Conservation (phyloP, 768 basidiomycete genomes). For the Leccinellum albellum region DNA sequence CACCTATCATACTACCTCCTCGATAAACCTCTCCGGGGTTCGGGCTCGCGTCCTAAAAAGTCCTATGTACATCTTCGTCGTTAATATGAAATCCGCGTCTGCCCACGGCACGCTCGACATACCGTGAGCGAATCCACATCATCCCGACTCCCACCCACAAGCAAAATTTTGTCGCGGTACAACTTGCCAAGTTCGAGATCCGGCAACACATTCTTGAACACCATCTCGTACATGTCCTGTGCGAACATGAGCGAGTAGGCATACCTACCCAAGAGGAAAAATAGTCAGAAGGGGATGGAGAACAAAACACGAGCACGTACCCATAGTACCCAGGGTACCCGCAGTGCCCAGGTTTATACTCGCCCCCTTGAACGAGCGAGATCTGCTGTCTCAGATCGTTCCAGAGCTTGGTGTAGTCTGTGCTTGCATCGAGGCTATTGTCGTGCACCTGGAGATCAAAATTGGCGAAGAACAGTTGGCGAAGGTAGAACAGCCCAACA, state of each 20-base stretch:
- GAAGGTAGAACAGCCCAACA: constrained; percentile 35
- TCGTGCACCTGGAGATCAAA: constrained; percentile 16
- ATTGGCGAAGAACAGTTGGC: constrained; percentile 66
- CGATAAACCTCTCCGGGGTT: constrained; percentile 69
- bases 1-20: constrained; percentile 53
- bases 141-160: background rate
- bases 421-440: constrained; percentile 38
- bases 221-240: constrained; percentile 40
- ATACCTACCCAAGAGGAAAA: no score
- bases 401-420: constrained; percentile 49
- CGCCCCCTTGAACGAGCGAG: background rate
- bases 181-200: background rate
- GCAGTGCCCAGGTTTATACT: constrained; percentile 48
- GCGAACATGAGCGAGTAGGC: constrained; percentile 70
- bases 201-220: background rate
- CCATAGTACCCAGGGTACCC: constrained; percentile 66
- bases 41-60: constrained; percentile 77
- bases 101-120: background rate
- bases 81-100: background rate
- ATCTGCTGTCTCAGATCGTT: background rate
- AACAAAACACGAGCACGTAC: constrained; percentile 31
- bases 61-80: constrained; percentile 46
- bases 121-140: background rate
- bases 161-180: background rate
- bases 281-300: no score